Evolutionary conservation across 306 rosid species (phyloP), one percentile per base, ranked within the genome.

Genomic region (Neltuma alba): DNA sequence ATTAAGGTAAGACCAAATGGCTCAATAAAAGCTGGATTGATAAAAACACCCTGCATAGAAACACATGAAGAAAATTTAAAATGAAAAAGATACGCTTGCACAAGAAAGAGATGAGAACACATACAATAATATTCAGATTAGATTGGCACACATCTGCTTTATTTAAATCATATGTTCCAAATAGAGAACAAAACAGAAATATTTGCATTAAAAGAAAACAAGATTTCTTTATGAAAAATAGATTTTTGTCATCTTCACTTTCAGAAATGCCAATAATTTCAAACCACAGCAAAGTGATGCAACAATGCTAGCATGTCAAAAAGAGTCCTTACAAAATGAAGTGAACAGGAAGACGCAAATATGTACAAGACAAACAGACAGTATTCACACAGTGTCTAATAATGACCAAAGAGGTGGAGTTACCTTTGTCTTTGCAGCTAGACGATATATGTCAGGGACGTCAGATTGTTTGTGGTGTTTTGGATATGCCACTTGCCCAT

Each of bases 391-490:
- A 16, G 52, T 12, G 57, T 37, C 60, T 37, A 33, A 37, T 18
- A 79, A 44, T 54, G 36, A 64, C 73, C 11, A 70, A 52, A 54
- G 54, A 15, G 13, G 71, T 38, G 36, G 54, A 74, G 67, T 69
- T 86, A 95, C 99, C 98, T 95, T 95, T 78, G 99, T 93, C 88
- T 91, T 95, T 81, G 99, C 98, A 60, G 99, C 99, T 74, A 95
- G 87, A 74, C 99, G 91, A 87, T 95, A 95, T 55, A 95, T 95
- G 77, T 93, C 96, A 27, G 97, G 99, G 83, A 95, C 99, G 38
- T 93, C 99, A 47, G 88, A 85, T 81, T 95, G 99, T 85, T 89
- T 95, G 92, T 95, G 99, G 87, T 90, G 99, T 83, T 95, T 95
- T 70, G 99, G 99, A 85, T 93, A 93, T 23, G 99, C 98, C 70